Conservation (phyloP, 2,329 filamentous ascomycete species). For the Chaetomiaceae sp. region DNA sequence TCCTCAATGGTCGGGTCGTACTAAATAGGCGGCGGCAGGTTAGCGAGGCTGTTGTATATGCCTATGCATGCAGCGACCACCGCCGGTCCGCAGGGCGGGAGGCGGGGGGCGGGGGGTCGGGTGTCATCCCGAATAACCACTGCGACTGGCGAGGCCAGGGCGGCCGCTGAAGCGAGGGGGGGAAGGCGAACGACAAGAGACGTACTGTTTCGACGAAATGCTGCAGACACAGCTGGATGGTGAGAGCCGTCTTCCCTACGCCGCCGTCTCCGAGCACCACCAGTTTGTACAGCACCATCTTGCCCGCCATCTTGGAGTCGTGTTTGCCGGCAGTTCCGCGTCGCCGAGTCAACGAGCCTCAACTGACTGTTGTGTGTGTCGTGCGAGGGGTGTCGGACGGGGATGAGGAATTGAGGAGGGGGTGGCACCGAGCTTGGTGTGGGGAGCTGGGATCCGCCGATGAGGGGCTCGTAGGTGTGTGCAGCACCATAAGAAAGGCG, state of each 20-base stretch:
- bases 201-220: conserved; percentile 92
- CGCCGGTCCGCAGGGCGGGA: too few relatives aligned
- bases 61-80: conserved; percentile 6
- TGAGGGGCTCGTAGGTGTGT: conserved; percentile 15
- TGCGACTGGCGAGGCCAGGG: too few relatives aligned
- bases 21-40: conserved; percentile 38
- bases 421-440: conserved; percentile 14
- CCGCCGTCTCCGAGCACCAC: conserved; percentile 92
- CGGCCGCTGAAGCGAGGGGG: too few relatives aligned
- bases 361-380: background rate
- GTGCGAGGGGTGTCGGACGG: conserved; percentile 14
- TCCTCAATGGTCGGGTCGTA: conserved; percentile 87
- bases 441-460: conserved; percentile 17
- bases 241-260: conserved; percentile 89
- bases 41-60: too few relatives aligned
- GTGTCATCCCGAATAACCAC: background rate
- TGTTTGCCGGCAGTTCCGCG: conserved; percentile 3
- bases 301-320: conserved; percentile 64
- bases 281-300: conserved; percentile 94
- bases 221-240: conserved; percentile 94
- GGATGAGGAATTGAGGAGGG: conserved; percentile 11
- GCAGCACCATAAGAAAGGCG: background rate
- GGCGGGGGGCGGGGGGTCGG: too few relatives aligned
- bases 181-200: conserved; percentile 25
- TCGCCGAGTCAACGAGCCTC: background rate